A percentile compares a stretch with the other conserved stretches of the same genome.
Conservation (phyloP, 768 basidiomycete species). For the Amanita subjunquillea region DNA sequence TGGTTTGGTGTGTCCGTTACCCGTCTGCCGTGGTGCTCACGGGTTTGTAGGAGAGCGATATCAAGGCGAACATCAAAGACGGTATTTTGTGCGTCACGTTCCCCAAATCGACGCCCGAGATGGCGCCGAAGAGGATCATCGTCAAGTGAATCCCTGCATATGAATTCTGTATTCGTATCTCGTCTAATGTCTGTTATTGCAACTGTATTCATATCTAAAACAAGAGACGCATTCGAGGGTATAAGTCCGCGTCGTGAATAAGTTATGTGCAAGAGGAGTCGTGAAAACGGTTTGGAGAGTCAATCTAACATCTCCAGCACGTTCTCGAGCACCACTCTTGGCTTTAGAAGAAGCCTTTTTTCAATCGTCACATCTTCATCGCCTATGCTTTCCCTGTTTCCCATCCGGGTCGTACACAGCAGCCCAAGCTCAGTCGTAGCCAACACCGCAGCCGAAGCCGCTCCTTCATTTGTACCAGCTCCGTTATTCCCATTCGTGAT, state of each 20-base stretch:
- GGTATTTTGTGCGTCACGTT: conserved; percentile 7
- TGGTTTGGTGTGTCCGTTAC: conserved; percentile 10
- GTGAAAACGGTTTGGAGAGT: neutral
- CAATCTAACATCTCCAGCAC: conserved; percentile 36
- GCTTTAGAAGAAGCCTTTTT: conserved; percentile 48
- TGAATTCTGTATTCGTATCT: neutral
- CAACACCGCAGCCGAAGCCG: conserved; percentile 39
- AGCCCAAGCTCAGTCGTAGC: conserved; percentile 68
- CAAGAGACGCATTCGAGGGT: too few species aligned
- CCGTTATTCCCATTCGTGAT: conserved; percentile 23
- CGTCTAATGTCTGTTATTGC: neutral
- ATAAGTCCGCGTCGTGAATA: too few species aligned
- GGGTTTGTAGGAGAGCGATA: conserved; percentile 2
- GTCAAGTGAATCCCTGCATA: neutral
- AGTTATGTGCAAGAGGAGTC: too few species aligned
- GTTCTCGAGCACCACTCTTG: conserved; percentile 74
- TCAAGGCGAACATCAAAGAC: conserved; percentile 2
- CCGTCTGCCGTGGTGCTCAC: neutral
- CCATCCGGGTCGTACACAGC: conserved; percentile 47
- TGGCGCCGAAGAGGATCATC: conserved; percentile 3
- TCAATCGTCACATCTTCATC: conserved; percentile 36
- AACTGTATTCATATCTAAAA: neutral
- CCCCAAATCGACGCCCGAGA: conserved; percentile 4
- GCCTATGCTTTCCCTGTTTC: conserved; percentile 13
- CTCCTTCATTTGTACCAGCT: conserved; percentile 52